Conservation (phyloP, 495 filamentous ascomycete genomes). For the Aspergillus nidulans region DNA sequence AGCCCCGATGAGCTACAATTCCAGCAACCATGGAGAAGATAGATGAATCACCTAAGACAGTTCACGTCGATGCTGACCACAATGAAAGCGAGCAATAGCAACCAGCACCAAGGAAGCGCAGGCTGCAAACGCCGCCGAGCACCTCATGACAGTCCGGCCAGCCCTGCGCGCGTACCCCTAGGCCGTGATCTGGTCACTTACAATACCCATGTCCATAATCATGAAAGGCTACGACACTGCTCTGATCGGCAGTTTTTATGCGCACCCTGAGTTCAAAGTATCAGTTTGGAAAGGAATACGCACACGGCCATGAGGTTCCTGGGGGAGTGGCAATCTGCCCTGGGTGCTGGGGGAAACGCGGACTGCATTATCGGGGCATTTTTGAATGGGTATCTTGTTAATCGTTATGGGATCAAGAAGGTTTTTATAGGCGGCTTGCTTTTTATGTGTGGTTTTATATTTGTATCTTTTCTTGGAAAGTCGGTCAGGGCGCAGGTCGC, state of each 20-base stretch:
- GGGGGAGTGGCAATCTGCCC: slow-evolving; percentile 57
- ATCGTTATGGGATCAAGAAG: slow-evolving; percentile 44
- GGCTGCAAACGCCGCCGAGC: slow-evolving; percentile 18
- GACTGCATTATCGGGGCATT: slow-evolving; percentile 29
- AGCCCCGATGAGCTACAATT: neutral
- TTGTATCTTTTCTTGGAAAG: slow-evolving; percentile 63
- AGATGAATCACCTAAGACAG: neutral
- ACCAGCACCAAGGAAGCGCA: slow-evolving; percentile 15
- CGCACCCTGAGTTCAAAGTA: slow-evolving; percentile 44
- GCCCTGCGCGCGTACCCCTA: slow-evolving; percentile 33
- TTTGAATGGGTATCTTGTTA: slow-evolving; percentile 42
- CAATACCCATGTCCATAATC: slow-evolving; percentile 40
- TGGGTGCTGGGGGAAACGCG: slow-evolving; percentile 50
- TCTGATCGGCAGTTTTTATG: slow-evolving; percentile 35
- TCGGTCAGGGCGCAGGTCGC: slow-evolving; percentile 53
- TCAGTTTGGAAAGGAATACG: slow-evolving; percentile 20
- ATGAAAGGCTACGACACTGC: slow-evolving; percentile 49
- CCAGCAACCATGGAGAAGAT: neutral
- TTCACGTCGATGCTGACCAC: neutral
- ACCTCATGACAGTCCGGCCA: slow-evolving; percentile 18
- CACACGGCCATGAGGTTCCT: slow-evolving; percentile 2
- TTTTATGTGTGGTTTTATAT: slow-evolving; percentile 53
- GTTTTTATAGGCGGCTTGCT: slow-evolving; percentile 55
- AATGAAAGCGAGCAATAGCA: neutral
- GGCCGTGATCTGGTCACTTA: slow-evolving; percentile 42